Base-by-base conservation (phyloP, 805 yeast species). In the Debaryomyces maramus region DNA sequence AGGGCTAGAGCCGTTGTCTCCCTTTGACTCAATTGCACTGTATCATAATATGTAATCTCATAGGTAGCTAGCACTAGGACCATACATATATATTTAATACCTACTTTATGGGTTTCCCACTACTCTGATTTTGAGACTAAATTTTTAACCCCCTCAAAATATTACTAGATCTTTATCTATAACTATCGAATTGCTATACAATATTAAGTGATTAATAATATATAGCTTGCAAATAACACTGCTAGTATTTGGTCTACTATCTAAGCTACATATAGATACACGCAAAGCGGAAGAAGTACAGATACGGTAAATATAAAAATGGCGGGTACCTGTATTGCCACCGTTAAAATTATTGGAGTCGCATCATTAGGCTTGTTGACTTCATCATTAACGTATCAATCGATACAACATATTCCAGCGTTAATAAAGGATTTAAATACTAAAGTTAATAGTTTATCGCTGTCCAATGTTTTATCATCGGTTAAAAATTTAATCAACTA, bases 331-430 rank as follows among this genome's bases (percentile, higher is more conserved):
- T 70, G 74, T 52, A 52, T 68, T 49, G 60, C 67, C 30, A 51
- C 63, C 33, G 77, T 81, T 43, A 85, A 85, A 56, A 58, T 81
- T 34, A 61, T 81, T 29, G 90, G 89, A 24, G 77, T 78, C 26
- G 71, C 84, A 3, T 77, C 89, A 8, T 60, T 85, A 34, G 93
- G 91, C n/a, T 55, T 84, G 44, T 70, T 80, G 50, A 67, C 85
- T 4, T 76, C 81, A 13, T 60, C 76, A 2, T 70, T 77, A 41
- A 49, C 71, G n/a, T 63, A 67, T 51, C 67, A 73, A 34, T 56
- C 75, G 1, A 45, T 57, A 48, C 36, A 60, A 51, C 34, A 57
- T 44, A 55, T 62, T 45, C 63, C 70, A 16, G 38, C 36, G 13
- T 46, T 60, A 41, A 56, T 63, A 41, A 54, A 55, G 38, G 51